These are phyloP conservation scores for Marsdenia floribunda DNA, from an alignment of 257 asterid genomes.

Conservation along the genomic window DNA sequence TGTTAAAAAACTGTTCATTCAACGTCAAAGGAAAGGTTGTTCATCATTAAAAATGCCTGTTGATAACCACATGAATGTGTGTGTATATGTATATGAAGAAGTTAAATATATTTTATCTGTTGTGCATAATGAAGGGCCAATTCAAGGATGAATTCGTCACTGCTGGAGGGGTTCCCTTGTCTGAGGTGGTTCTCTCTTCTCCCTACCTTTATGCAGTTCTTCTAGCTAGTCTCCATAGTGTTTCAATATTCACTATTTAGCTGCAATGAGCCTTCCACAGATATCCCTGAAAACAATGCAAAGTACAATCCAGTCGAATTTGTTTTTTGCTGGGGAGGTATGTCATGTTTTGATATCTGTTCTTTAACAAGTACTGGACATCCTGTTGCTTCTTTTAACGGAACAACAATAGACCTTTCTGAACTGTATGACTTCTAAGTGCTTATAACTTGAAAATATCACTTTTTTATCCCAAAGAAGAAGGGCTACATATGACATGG, in stretches of 20 bases:
- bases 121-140: constrained; percentile 56
- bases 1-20: constrained; percentile 58
- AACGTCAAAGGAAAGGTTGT: constrained; percentile 70
- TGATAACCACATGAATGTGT: neutral
- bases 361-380: neutral
- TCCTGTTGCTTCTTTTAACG: neutral
- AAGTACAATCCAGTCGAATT: constrained; percentile 55
- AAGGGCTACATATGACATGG: neutral
- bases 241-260: constrained; percentile 8
- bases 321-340: constrained; percentile 97
- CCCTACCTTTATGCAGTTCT: constrained; percentile 5
- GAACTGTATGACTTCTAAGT: neutral
- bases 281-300: constrained; percentile 71
- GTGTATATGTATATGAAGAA: constrained; percentile 7
- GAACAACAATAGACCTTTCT: neutral
- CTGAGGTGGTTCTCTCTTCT: constrained; percentile 59
- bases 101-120: constrained; percentile 11
- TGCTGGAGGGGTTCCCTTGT: constrained; percentile 93
- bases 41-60: neutral
- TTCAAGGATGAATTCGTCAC: constrained; percentile 98
- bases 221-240: neutral
- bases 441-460: neutral
- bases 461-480: neutral
- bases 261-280: constrained; percentile 34
- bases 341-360: neutral